Base-by-base conservation (phyloP, 2,329 filamentous ascomycete species). In the Byssothecium circinans region DNA sequence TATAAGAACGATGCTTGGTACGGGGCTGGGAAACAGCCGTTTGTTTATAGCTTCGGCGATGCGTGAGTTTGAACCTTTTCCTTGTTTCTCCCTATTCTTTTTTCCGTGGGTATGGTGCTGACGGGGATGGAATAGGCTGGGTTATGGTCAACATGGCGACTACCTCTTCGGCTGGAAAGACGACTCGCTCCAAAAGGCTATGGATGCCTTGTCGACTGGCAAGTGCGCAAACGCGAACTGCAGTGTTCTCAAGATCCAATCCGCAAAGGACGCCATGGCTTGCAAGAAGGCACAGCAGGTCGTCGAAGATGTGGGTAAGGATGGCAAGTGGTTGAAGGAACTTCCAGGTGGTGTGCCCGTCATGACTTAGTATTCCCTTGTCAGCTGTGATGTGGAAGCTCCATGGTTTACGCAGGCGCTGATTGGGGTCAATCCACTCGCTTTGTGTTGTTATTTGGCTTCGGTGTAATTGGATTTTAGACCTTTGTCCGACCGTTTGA, bases 281-380 rank as follows among this genome's bases (percentile, higher is more conserved):
- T 68, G 62, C 33, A 65, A 56, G 50, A 67, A 65, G 48, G 36
- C 69, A 25, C 76, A 79, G 55, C 74, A 77, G 55, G 76, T 77
- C 14, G 70, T 71, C 29, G 78, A 81, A 64, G 52, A 72, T 8
- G 75, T 79, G 44, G 64, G 64, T 4, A 47, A 54, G 29, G 43
- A 47, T 18, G 62, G 62, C 19, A 38, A 41, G n/a, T 66, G 61
- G 64, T 33, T 67, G 15, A 57, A 57, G 14, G 52, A 65, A 45
- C 57, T 68, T 43, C 64, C 64, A 11, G 63, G 62, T n/a, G 62
- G 60, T 35, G 53, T 53, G 17, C n/a, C 45, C 2, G 53, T 67
- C 2, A 60, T 45, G 11, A 14, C 10, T 32, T 32, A 5, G 4
- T 32, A 32, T n/a, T n/a, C n/a, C n/a, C n/a, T n/a, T n/a, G n/a